Conservation (phyloP, 495 filamentous ascomycete species). For the Penicillium cinerascens region DNA sequence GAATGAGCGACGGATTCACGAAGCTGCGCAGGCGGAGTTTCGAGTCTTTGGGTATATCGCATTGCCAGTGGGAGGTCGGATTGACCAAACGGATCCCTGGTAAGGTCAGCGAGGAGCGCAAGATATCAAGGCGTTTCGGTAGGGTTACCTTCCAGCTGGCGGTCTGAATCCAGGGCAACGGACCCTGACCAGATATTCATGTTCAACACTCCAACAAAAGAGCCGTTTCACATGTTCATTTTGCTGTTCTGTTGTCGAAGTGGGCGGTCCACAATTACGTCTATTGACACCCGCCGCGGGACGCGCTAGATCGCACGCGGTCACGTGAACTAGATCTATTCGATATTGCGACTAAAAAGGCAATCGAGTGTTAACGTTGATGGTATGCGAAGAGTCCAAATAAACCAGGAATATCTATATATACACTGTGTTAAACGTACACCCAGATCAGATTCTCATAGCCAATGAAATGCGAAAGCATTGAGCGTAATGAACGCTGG, state of each 20-base stretch:
- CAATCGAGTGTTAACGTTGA: neutral
- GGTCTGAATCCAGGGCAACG: constrained; percentile 27
- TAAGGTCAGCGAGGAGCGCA: constrained; percentile 14
- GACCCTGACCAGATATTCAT: constrained; percentile 44
- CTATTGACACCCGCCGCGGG: neutral
- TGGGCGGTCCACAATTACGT: constrained; percentile 1
- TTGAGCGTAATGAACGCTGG: constrained; percentile 8
- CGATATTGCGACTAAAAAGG: neutral
- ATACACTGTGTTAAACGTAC: constrained; percentile 23
- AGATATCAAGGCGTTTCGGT: constrained; percentile 1
- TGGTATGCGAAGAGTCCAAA: neutral
- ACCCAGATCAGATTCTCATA: constrained; percentile 20
- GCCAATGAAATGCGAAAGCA: constrained; percentile 16
- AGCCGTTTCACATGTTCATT: constrained; percentile 1
- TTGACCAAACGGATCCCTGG: constrained; percentile 40
- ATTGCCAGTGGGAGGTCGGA: constrained; percentile 36
- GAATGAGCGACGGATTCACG: constrained; percentile 47
- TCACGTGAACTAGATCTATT: constrained; percentile 9
- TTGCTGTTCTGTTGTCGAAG: neutral
- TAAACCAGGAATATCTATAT: constrained; percentile 18
- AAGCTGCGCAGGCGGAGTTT: constrained; percentile 40
- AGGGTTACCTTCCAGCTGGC: constrained; percentile 35
- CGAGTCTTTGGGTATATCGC: constrained; percentile 35
- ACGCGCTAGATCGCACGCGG: constrained; percentile 12
- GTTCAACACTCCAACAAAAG: constrained; percentile 3